phyloP scores from a whole-genome alignment of 129 eudicot species.

The Flaveria sonorensis region DNA sequence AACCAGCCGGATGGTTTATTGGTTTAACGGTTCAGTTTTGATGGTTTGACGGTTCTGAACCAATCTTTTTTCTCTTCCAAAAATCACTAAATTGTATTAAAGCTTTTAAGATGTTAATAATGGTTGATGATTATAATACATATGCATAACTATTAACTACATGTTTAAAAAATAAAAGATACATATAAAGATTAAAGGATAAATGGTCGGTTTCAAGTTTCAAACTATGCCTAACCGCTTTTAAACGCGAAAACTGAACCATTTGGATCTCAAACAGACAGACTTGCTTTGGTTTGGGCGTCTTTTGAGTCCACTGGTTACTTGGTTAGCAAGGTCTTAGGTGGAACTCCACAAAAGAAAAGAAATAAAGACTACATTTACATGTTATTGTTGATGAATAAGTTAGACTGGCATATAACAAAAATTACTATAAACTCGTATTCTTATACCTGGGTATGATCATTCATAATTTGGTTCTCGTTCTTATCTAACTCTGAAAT shows the following conservation, averaged over 20 bases:
- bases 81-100: neutral
- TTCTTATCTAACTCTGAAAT: conserved; percentile 30
- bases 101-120: neutral
- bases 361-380: neutral
- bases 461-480: conserved; percentile 41
- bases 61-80: neutral
- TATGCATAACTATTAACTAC: neutral
- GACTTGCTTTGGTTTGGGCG: neutral
- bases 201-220: neutral
- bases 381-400: neutral
- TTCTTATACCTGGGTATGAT: conserved; percentile 75
- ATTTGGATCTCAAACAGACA: neutral
- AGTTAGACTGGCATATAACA: neutral
- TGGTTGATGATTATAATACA: neutral
- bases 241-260: neutral
- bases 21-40: neutral
- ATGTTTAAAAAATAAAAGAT: neutral
- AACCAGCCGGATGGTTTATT: neutral
- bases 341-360: too few relatives aligned
- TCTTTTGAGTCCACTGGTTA: too few relatives aligned
- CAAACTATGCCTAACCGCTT: neutral
- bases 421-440: neutral
- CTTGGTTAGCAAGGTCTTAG: neutral
- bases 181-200: neutral
- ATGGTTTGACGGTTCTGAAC: neutral